Conservation (phyloP, 441 rosid genomes). For the Adansonia gregorii region DNA sequence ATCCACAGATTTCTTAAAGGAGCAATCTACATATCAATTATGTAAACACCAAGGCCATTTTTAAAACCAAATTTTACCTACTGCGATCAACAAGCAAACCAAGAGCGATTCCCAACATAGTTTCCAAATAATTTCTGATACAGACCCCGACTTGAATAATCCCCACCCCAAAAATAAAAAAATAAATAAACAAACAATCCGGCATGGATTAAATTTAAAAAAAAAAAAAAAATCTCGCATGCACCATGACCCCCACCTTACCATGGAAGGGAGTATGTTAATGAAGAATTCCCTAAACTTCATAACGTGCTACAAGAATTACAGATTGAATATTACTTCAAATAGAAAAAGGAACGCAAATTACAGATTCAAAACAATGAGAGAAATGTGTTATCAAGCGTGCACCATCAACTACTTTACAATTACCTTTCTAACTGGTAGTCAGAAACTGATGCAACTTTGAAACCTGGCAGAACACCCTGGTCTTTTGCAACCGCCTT, state of each 20-base stretch:
- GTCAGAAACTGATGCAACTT: conserved; percentile 67
- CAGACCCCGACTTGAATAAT: not conserved
- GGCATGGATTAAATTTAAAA: not conserved
- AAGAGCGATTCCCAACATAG: not conserved
- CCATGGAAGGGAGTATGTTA: not conserved
- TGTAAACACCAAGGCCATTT: not conserved
- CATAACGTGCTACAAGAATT: not conserved
- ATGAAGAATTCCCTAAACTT: not conserved
- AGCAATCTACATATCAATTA: not conserved
- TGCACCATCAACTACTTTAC: conserved; percentile 24
- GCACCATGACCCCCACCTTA: not conserved
- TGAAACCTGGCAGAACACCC: conserved; percentile 75
- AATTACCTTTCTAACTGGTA: conserved; percentile 73
- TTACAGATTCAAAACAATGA: conserved; percentile 21
- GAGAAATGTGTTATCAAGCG: not conserved
- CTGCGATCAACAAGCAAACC: not conserved
- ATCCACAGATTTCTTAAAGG: not conserved
- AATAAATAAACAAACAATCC: not conserved
- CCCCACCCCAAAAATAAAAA: not conserved
- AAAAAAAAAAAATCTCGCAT: not conserved
- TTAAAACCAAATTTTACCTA: not conserved
- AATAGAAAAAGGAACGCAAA: conserved; percentile 17
- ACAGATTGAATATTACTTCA: conserved; percentile 1
- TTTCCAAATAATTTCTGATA: conserved; percentile 6
- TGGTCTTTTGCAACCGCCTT: conserved; percentile 67